Evolutionary conservation across 169 alveolate genomes (phyloP).

Genomic region (Eimeria necatrix): DNA sequence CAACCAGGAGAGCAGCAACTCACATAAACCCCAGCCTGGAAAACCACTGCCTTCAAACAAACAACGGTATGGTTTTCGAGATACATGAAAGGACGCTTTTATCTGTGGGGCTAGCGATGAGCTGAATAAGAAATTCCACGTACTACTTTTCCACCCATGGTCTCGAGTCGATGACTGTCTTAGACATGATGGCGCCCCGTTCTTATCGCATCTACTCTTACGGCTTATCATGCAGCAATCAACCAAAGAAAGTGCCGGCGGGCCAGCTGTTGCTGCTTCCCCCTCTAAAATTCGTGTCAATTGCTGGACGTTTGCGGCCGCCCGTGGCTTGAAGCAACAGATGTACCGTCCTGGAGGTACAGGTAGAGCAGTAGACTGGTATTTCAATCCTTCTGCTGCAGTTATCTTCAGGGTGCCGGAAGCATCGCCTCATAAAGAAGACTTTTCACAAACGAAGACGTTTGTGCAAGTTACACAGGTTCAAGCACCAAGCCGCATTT

Average conservation of each 20-base stretch:
- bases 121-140: background rate
- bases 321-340: too few species aligned
- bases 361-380: background rate
- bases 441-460: too few species aligned
- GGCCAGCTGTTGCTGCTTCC: background rate
- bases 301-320: too few species aligned
- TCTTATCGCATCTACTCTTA: background rate
- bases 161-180: constrained; percentile 35
- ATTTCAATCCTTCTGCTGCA: background rate
- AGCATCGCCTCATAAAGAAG: too few species aligned
- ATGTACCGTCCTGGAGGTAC: background rate
- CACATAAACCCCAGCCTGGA: too few species aligned
- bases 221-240: background rate
- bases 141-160: constrained; percentile 71
- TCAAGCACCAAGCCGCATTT: too few species aligned
- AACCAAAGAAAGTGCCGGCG: background rate
- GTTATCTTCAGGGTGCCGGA: background rate
- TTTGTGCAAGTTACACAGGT: too few species aligned
- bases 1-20: background rate
- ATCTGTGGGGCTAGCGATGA: too few species aligned
- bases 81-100: too few species aligned
- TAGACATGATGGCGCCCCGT: background rate
- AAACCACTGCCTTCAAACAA: too few species aligned
- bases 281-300: too few species aligned
- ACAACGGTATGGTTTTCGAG: too few species aligned